Percentiles rank a stretch among this genome's conserved stretches.
These are phyloP conservation scores for Eucalyptus curtisii DNA, from an alignment of 345 rosid genomes.

Conservation along the genomic window DNA sequence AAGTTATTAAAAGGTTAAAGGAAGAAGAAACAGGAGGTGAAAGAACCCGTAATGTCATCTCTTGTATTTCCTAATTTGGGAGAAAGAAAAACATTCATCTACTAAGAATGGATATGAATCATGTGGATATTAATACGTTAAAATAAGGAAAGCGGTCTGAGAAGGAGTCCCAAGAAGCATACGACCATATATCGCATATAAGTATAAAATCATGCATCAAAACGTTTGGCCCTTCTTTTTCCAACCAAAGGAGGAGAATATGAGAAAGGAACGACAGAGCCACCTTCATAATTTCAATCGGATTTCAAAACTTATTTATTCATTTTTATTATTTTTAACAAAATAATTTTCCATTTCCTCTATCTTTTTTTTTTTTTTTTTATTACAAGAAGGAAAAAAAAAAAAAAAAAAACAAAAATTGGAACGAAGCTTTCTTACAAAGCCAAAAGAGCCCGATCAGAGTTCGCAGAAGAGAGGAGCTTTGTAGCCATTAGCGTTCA, in stretches of 20 bases:
- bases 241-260: accelerated
- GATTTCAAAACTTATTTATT: background rate
- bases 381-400: background rate
- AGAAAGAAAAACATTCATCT: no score
- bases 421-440: background rate
- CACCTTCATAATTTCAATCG: background rate
- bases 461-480: background rate
- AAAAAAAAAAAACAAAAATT: background rate
- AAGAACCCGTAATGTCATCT: no score
- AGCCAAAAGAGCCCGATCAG: background rate
- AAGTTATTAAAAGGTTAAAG: no score
- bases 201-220: background rate
- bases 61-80: accelerated
- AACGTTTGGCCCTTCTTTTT: background rate
- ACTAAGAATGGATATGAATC: accelerated
- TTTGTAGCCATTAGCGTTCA: background rate
- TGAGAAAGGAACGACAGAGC: background rate
- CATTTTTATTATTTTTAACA: background rate
- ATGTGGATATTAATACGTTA: accelerated
- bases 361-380: background rate
- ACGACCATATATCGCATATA: no score
- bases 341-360: background rate
- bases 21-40: no score
- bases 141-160: accelerated
- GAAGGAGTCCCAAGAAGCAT: accelerated